Base-by-base conservation (phyloP, 495 filamentous ascomycete species). In the Massariosphaeria phaeospora region DNA sequence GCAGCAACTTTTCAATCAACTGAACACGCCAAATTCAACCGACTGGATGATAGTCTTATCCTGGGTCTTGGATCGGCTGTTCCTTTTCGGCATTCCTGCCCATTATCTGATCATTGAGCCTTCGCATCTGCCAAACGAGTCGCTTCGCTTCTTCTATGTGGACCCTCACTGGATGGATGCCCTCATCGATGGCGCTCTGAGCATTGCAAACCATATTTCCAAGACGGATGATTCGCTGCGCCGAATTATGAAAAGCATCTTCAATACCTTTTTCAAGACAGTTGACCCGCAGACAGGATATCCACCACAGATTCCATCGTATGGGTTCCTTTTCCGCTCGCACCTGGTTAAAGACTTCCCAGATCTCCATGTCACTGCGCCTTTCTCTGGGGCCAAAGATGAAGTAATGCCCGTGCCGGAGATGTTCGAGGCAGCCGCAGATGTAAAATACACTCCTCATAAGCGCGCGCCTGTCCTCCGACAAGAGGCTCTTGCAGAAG, bases 121-220 rank as follows among this genome's bases (percentile, higher is more conserved):
- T 0, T 63, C 48, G 2, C 58, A 67, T 24, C 55, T 79, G 1
- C 72, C 70, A 7, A 10, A 6, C 6, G 52, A 62, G 26, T 21
- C 48, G 5, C 46, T 80, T 0, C 72, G 77, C 0, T 73, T 75
- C 62, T 80, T 79, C 59, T 47, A 65, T 33, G 67, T 79, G 23
- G 76, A 80, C 30, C 13, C 46, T 1, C 62, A 62, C 39, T 79
- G 76, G 77, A 27, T 71, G 1, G 69, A 75, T 41, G 62, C 63
- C 10, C 20, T 77, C 10, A 53, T 79, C 7, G 77, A 80, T 50
- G 76, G 77, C 1, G 77, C 66, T 6, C 62, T 80, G 0, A 66
- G 57, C 9, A 40, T 75, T 0, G 75, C 58, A 1, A 77, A 78
- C 53, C 71, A 77, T 52, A 25, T 67, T 0, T 57, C 63, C 13